A percentile compares a stretch with the other conserved stretches of the same genome.
Evolutionary conservation across 495 filamentous ascomycete species (phyloP).

Genomic region (Chaetomium fimeti): DNA sequence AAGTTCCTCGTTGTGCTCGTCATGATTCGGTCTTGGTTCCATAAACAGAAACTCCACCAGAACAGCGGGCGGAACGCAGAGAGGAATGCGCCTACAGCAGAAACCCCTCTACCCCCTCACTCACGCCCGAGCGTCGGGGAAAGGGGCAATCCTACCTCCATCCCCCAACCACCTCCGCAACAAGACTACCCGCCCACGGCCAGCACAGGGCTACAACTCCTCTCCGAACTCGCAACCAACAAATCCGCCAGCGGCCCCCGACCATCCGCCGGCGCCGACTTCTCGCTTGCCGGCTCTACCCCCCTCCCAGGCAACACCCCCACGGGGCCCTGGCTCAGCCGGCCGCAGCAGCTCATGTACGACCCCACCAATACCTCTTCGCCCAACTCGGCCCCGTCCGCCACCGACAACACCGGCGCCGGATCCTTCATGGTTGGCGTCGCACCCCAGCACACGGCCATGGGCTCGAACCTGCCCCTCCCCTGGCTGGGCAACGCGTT

Average conservation of each 20-base stretch:
- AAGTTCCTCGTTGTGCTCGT: conserved; percentile 76
- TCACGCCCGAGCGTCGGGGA: conserved; percentile 7
- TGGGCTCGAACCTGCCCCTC: conserved; percentile 19
- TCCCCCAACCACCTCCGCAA: conserved; percentile 14
- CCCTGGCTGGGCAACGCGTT: conserved; percentile 39
- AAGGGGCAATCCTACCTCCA: conserved; percentile 26
- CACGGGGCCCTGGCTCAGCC: conserved; percentile 8
- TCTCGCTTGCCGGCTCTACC: background rate
- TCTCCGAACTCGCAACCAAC: conserved; percentile 67
- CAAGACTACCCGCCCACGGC: conserved; percentile 35
- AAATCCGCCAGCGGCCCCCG: conserved; percentile 40
- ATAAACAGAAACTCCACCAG: conserved; percentile 41
- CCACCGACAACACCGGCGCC: background rate
- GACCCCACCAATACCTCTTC: background rate
- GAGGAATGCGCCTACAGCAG: background rate
- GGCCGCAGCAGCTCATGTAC: background rate
- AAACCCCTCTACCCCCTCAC: conserved; percentile 14
- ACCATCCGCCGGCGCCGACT: conserved; percentile 12
- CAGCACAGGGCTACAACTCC: conserved; percentile 60
- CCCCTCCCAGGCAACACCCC: background rate
- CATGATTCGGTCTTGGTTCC: conserved; percentile 73
- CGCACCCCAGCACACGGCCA: background rate
- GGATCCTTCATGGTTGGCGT: background rate
- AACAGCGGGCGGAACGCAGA: conserved; percentile 20
- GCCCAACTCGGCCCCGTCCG: background rate